Conservation (phyloP, 176 grass and related monocot genomes). For the Phoenix roebelenii region DNA sequence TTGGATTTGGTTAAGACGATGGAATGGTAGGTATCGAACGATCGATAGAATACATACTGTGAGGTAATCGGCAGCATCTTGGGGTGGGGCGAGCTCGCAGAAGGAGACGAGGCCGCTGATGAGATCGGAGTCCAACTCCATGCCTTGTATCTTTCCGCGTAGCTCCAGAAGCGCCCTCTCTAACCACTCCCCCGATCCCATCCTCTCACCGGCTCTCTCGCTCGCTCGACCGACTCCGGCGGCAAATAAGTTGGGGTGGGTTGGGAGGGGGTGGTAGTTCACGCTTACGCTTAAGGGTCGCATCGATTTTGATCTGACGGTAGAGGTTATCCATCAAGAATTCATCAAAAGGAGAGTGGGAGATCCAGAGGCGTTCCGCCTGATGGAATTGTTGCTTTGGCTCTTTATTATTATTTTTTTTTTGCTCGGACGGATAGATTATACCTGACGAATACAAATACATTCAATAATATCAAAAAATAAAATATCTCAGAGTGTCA, state of each 20-base stretch:
- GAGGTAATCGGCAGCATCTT: constrained; percentile 82
- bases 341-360: no score
- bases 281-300: no score
- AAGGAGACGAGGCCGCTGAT: constrained; percentile 93
- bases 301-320: no score
- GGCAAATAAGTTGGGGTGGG: constrained; percentile 3
- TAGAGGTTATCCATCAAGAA: no score
- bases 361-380: no score
- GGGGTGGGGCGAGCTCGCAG: constrained; percentile 86
- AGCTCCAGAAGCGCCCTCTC: constrained; percentile 47
- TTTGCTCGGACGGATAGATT: no score
- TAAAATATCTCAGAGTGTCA: no score
- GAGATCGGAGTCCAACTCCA: constrained; percentile 69
- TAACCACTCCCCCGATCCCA: constrained; percentile 72
- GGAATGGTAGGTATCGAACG: background rate
- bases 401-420: no score
- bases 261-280: background rate
- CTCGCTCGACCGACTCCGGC: constrained; percentile 5
- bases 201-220: constrained; percentile 10
- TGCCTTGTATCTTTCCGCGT: constrained; percentile 29
- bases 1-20: no score
- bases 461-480: no score
- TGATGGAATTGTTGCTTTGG: no score
- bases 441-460: no score
- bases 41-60: constrained; percentile 27